phyloP scores from a whole-genome alignment of 2,329 filamentous ascomycete species.

The Arachnomyces sp. region DNA sequence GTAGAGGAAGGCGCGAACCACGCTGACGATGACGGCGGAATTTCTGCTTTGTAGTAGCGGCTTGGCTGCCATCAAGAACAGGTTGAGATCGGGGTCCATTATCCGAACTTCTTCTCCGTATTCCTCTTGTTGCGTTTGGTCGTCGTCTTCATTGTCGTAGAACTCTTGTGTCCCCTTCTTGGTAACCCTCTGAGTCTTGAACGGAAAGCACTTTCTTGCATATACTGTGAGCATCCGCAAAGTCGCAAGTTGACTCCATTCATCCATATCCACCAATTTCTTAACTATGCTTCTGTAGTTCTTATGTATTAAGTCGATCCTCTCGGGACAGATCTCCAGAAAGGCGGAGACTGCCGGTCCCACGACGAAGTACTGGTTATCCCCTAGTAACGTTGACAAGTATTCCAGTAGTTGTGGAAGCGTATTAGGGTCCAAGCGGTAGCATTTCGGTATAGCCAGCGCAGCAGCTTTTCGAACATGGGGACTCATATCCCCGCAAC shows the following conservation, averaged over 20 bases:
- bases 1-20: slow-evolving; percentile 75
- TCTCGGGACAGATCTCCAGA: slow-evolving; percentile 77
- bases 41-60: slow-evolving; percentile 89
- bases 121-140: slow-evolving; percentile 34
- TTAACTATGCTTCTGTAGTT: slow-evolving; percentile 78
- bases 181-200: slow-evolving; percentile 51
- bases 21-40: slow-evolving; percentile 81
- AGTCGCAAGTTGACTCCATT: slow-evolving; percentile 88
- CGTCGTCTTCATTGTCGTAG: slow-evolving; percentile 61
- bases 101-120: slow-evolving; percentile 48
- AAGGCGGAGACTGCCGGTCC: slow-evolving; percentile 87
- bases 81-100: slow-evolving; percentile 71
- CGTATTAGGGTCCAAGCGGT: slow-evolving; percentile 78
- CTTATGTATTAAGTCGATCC: slow-evolving; percentile 80
- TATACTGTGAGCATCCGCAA: slow-evolving; percentile 77
- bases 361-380: slow-evolving; percentile 94
- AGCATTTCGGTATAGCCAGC: slow-evolving; percentile 90
- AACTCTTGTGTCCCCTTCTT: slow-evolving; percentile 60
- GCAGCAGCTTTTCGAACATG: slow-evolving; percentile 88
- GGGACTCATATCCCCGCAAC: slow-evolving; percentile 86
- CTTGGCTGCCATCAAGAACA: slow-evolving; percentile 70
- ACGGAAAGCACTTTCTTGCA: slow-evolving; percentile 78
- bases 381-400: slow-evolving; percentile 66
- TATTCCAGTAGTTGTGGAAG: slow-evolving; percentile 79
- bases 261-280: slow-evolving; percentile 97